A percentile compares a stretch with the other conserved stretches of the same genome.
Evolutionary conservation across 2,329 filamentous ascomycete genomes (phyloP).

Genomic region (Epichloe amarillans): DNA sequence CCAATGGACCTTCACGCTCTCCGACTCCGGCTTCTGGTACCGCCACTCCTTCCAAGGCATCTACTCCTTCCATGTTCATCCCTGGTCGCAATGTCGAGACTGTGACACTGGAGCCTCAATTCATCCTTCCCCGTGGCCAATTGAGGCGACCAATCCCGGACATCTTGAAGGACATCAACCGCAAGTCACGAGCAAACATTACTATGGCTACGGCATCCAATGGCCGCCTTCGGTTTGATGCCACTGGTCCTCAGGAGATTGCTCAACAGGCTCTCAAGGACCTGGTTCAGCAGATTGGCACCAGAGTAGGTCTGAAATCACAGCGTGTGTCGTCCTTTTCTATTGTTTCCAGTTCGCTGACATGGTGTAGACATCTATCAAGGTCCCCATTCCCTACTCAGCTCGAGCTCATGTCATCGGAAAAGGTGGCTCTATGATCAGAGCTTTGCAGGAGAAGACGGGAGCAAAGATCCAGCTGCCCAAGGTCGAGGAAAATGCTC

Average conservation of each 20-base stretch:
- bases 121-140: conserved; percentile 63
- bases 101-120: conserved; percentile 58
- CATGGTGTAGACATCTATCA: conserved; percentile 36
- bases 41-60: conserved; percentile 25
- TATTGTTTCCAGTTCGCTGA: neutral
- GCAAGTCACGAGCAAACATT: conserved; percentile 76
- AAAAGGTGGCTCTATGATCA: conserved; percentile 78
- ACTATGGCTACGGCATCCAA: conserved; percentile 61
- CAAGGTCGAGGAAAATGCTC: conserved; percentile 52
- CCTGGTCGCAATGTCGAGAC: conserved; percentile 73
- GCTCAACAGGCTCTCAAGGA: conserved; percentile 84
- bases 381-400: conserved; percentile 70
- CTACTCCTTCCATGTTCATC: conserved; percentile 47
- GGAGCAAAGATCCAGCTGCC: conserved; percentile 86
- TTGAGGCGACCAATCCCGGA: conserved; percentile 72
- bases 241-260: conserved; percentile 68
- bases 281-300: conserved; percentile 74
- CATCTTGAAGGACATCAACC: conserved; percentile 83
- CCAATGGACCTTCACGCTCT: conserved; percentile 43
- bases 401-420: conserved; percentile 86
- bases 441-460: conserved; percentile 76
- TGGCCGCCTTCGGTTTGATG: conserved; percentile 68
- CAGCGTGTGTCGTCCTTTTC: neutral
- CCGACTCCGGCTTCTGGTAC: conserved; percentile 51
- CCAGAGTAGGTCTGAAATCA: conserved; percentile 50